phyloP scores from a whole-genome alignment of 768 basidiomycete species.

The Suillus paluster region DNA sequence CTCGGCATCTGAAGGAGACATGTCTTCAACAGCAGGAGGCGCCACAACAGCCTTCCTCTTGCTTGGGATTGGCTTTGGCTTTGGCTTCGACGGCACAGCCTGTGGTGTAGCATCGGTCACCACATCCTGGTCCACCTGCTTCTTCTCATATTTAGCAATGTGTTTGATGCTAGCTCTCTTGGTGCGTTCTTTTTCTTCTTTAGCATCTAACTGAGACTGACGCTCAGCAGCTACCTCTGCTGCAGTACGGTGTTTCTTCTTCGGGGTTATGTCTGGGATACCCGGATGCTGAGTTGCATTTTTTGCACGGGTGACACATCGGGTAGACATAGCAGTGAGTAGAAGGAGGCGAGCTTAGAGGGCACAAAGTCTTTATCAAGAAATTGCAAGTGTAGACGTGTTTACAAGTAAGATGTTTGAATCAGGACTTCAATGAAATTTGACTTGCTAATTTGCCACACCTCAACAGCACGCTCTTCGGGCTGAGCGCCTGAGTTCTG shows the following conservation, averaged over 20 bases:
- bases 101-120: not conserved
- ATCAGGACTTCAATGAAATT: no score
- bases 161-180: not conserved
- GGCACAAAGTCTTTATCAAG: no score
- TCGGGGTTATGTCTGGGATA: not conserved
- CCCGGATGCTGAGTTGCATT: constrained; percentile 13
- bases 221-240: constrained; percentile 14
- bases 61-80: not conserved
- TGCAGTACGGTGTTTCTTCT: constrained; percentile 11
- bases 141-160: not conserved
- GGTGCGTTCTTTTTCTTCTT: constrained; percentile 1
- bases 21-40: no score
- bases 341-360: no score
- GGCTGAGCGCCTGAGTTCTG: no score
- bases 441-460: no score
- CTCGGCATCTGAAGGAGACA: no score
- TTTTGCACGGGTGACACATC: not conserved
- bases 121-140: not conserved
- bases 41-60: no score
- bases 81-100: not conserved
- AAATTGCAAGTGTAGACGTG: no score
- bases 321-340: not conserved
- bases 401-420: no score
- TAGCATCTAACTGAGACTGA: constrained; percentile 8
- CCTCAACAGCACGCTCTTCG: no score